phyloP scores from a whole-genome alignment of 2,329 filamentous ascomycete species.

The Emergomyces orientalis region DNA sequence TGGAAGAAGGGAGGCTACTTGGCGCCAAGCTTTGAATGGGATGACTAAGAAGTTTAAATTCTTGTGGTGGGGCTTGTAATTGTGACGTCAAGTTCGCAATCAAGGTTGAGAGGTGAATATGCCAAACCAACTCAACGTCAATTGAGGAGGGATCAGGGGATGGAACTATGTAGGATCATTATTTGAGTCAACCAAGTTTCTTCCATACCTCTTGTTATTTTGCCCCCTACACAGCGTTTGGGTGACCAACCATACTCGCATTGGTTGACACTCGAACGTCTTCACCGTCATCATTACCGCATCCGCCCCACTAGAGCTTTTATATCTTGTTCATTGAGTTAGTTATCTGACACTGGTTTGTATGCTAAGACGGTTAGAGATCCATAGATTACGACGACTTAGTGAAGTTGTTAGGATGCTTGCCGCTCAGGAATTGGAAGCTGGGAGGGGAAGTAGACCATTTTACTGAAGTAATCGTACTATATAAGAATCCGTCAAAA shows the following conservation, averaged over 20 bases:
- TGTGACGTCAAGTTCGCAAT: background rate
- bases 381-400: background rate
- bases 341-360: background rate
- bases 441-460: background rate
- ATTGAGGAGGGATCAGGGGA: background rate
- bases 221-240: background rate
- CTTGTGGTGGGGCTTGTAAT: background rate
- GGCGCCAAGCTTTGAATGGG: background rate
- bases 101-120: no score
- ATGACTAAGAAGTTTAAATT: background rate
- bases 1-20: background rate
- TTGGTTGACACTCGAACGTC: background rate
- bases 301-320: slow-evolving; percentile 11
- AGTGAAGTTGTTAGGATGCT: background rate
- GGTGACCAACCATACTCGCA: no score
- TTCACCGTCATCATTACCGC: slow-evolving; percentile 15
- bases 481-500: background rate
- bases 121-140: background rate
- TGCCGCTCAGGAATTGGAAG: background rate
- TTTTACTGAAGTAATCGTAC: background rate
- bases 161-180: background rate
- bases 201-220: background rate
- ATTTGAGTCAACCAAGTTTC: background rate
- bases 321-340: background rate
- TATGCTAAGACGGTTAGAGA: background rate